phyloP scores from a whole-genome alignment of 2,329 filamentous ascomycete species.

The Trichoderma harzianum region DNA sequence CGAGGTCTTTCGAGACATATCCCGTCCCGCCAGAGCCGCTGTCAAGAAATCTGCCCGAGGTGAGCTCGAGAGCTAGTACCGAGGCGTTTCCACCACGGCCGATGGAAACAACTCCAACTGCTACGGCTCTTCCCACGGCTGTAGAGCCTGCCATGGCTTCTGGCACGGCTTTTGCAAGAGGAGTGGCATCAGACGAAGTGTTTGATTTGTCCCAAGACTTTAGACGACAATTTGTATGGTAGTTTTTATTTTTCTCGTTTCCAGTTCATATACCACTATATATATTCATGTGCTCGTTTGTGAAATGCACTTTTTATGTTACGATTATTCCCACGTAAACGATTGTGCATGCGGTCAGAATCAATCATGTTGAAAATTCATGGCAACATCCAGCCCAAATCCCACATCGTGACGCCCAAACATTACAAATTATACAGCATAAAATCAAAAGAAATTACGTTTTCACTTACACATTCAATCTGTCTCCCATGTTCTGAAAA shows the following conservation, averaged over 20 bases:
- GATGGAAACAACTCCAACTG: neutral
- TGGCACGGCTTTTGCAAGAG: neutral
- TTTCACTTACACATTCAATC: slow-evolving; percentile 7
- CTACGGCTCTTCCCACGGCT: slow-evolving; percentile 1
- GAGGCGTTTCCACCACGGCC: neutral
- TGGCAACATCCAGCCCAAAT: neutral
- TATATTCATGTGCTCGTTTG: neutral
- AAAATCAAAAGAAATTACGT: neutral
- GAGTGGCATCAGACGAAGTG: neutral
- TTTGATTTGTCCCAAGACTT: slow-evolving; percentile 13
- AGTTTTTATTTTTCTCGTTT: neutral
- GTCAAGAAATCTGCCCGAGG: neutral
- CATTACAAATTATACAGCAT: neutral
- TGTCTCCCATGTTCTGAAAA: slow-evolving; percentile 6
- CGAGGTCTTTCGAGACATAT: neutral
- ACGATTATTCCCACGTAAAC: neutral
- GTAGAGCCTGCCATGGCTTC: neutral
- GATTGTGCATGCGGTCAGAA: neutral
- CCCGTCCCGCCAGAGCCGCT: neutral
- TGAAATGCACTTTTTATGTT: neutral
- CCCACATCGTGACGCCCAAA: neutral
- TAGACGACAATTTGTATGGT: slow-evolving; percentile 16
- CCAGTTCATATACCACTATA: neutral
- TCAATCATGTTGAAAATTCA: neutral
- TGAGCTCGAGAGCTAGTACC: neutral